Base-by-base conservation (phyloP, 345 rosid species). In the Kandelia obovata region DNA sequence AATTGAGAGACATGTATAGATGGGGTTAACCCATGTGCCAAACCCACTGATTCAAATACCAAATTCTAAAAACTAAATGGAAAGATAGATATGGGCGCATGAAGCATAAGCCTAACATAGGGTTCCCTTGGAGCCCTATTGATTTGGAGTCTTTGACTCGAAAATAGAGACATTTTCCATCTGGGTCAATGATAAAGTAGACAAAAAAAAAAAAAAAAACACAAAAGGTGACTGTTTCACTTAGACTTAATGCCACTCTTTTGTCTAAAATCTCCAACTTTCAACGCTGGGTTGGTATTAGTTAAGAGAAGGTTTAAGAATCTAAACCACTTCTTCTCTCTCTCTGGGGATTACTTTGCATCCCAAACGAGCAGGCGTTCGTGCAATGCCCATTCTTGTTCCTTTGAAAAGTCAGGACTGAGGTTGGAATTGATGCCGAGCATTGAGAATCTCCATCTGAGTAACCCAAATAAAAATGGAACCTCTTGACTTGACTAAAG, bases 241-340 rank as follows among this genome's bases (percentile, higher is more conserved):
- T 61, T 39, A 35, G 51, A 61, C 19, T 25, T 37, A 53, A 1
- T 60, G 49, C 49, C 49, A 17, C 49, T 2, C 34, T 30, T 64
- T 51, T 8, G 30, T 13, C 21, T n/a, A 15, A 15, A 56, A 56
- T 25, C 13, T 23, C 16, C 52, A 69, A 68, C 52, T 71, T 68
- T 64, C 72, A 68, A 71, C 3, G 13, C 0, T 57, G 58, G 57
- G 75, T 66, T 34, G 72, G 70, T 69, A 64, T 73, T 73, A 76
- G 73, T 61, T 76, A 26, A 53, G 51, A 60, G 35, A 32, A 58
- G 46, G n/a, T 34, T 34, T 52, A 63, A 52, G 28, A 19, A 64
- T 60, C 53, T 49, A 56, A 78, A 64, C 72, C 56, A 62, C 68
- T 67, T 67, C 64, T 62, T 39, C 13, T 25, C n/a, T 30, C 60